A percentile compares a stretch with the other conserved stretches of the same genome.
phyloP scores from a whole-genome alignment of 1,284 basidiomycete species.

The Microbotryum scabiosae region DNA sequence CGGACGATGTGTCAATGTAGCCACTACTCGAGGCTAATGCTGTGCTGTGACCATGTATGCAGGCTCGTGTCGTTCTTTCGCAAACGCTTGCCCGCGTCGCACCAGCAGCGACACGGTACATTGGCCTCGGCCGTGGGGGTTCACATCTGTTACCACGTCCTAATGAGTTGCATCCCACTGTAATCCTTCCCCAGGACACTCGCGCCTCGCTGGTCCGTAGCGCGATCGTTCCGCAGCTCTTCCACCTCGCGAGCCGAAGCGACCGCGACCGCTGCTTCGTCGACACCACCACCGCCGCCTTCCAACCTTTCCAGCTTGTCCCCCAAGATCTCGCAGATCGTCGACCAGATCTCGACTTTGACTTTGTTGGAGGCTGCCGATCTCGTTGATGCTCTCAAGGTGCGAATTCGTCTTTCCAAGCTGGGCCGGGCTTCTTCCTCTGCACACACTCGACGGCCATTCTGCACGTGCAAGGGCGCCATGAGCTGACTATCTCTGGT shows the following conservation, averaged over 20 bases:
- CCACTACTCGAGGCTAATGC: no score
- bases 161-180: no score
- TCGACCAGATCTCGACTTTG: constrained; percentile 84
- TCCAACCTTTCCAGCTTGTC: constrained; percentile 2
- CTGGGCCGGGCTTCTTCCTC: background rate
- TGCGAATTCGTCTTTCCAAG: constrained; percentile 38
- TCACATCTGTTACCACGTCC: no score
- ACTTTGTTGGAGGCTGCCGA: constrained; percentile 96
- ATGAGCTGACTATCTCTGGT: background rate
- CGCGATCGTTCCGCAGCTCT: constrained; percentile 11
- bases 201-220: background rate
- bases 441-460: background rate
- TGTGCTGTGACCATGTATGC: no score
- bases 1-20: no score
- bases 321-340: constrained; percentile 71
- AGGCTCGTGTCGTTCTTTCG: no score
- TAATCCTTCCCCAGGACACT: background rate
- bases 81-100: no score
- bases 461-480: no score
- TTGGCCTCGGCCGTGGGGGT: no score
- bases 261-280: constrained; percentile 6
- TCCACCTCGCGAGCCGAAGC: constrained; percentile 8
- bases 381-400: constrained; percentile 85
- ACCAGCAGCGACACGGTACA: no score
- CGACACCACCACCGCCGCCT: constrained; percentile 12